Evolutionary conservation across 2,329 filamentous ascomycete genomes (phyloP).

Genomic region (Claviceps cyperi): DNA sequence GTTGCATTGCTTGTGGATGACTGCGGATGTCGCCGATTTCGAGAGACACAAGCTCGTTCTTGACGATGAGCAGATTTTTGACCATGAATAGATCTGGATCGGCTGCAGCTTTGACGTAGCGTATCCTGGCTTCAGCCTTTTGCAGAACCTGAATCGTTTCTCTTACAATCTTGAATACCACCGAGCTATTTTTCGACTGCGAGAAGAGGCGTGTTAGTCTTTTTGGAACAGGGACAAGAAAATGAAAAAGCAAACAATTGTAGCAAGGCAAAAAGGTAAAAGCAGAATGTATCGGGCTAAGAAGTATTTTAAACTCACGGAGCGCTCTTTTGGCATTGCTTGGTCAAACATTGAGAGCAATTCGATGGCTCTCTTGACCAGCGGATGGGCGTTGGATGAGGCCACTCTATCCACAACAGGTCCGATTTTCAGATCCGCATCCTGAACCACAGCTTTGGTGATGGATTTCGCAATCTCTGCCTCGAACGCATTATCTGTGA

Average conservation of each 20-base stretch:
- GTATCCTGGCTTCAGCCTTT: constrained; percentile 57
- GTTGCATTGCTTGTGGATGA: constrained; percentile 35
- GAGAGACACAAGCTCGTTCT: constrained; percentile 89
- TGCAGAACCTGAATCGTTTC: constrained; percentile 77
- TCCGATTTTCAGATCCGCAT: constrained; percentile 35
- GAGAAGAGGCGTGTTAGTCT: not conserved
- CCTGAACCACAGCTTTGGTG: constrained; percentile 30
- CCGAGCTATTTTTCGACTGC: constrained; percentile 33
- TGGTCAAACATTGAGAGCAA: constrained; percentile 48
- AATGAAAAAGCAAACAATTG: not conserved
- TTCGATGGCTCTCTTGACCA: constrained; percentile 43
- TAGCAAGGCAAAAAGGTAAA: too few species aligned
- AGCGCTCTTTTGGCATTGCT: constrained; percentile 48
- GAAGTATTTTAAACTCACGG: constrained; percentile 27
- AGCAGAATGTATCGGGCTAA: too few species aligned
- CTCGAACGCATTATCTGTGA: constrained; percentile 40
- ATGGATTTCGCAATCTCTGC: constrained; percentile 41
- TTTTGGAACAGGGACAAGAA: not conserved
- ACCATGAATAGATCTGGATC: constrained; percentile 87
- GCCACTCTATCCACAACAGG: constrained; percentile 33
- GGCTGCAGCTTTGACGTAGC: constrained; percentile 40
- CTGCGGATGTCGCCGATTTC: constrained; percentile 65
- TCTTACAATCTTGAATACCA: constrained; percentile 62
- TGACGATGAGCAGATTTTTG: constrained; percentile 85
- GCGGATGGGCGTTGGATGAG: constrained; percentile 42